Evolutionary conservation across 108 stramenopile species (phyloP), one percentile per base, ranked within the genome.

Genomic region (Pseudonitzschia multistriata): DNA sequence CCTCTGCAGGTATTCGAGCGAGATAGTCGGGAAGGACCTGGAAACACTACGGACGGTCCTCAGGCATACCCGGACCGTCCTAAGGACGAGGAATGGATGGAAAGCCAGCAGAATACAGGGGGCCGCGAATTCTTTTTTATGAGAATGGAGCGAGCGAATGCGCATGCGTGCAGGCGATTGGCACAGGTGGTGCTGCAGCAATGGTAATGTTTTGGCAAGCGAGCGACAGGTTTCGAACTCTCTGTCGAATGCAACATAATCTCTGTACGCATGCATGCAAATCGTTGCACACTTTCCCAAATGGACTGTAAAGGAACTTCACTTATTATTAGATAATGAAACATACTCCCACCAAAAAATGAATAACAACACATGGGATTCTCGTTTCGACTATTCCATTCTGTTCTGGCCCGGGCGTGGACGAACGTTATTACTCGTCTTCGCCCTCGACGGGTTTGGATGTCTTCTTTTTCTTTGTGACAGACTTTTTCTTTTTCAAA

Each of bases 41-140:
- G 83, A 84, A 39, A 62, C 36, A 11, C 73, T 93, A 3, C 79
- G 92, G 29, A 55, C 54, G 30, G 55, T 79, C 19, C 81, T 90
- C 82, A 78, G 84, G 66, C 88, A 93, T 71, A 79, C 92, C 11
- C 72, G 78, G 63, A 24, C 53, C 25, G 83, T 92, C 21, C 53
- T 92, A 39, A 76, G 91, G 40, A 82, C 59, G 1, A 29, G 15
- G 27, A 67, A 68, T 62, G 74, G 74, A 31, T 56, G 55, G 49
- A 49, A 49, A 17, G 19, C 15, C 49, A 49, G 15, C 15, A 17
- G 49, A 17, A 14, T 17, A 3, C 15, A 17, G 3, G 19, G n/a
- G 15, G 49, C n/a, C 15, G 19, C 3, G 15, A 49, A 49, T 21
- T 49, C 49, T 4, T 49, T 49, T 17, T 4, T 49, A 49, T 49